These are phyloP conservation scores for Colletotrichum musae DNA, from an alignment of 2,329 filamentous ascomycete genomes.

Conservation along the genomic window DNA sequence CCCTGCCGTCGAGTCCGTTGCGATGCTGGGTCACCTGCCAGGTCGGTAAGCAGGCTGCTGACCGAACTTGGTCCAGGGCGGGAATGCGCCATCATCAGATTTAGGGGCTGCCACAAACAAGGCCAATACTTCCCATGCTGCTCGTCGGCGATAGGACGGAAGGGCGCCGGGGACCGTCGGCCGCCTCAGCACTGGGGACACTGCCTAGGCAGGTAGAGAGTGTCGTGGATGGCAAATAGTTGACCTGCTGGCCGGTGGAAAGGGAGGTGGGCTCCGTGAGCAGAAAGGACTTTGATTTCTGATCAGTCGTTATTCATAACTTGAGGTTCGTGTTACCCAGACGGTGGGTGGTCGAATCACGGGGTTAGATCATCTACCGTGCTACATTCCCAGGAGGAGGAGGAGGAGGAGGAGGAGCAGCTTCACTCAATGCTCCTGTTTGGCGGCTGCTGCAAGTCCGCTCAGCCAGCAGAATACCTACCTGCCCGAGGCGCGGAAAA, in stretches of 20 bases:
- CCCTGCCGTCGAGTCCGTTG: conserved; percentile 11
- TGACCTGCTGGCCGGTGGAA: background rate
- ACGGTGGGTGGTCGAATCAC: conserved; percentile 16
- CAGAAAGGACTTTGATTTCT: conserved; percentile 15
- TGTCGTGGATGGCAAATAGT: background rate
- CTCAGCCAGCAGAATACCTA: conserved; percentile 3
- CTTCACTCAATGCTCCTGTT: background rate
- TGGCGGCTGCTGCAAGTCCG: conserved; percentile 17
- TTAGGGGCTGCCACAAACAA: background rate
- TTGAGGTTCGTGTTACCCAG: conserved; percentile 15
- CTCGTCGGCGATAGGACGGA: background rate
- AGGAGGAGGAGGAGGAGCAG: conserved; percentile 4
- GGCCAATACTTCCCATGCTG: background rate
- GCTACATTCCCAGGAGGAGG: background rate
- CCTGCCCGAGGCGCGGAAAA: background rate
- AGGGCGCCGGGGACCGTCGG: background rate
- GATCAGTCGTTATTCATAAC: conserved; percentile 24
- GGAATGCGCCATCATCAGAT: conserved; percentile 9
- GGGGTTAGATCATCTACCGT: background rate
- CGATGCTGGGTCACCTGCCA: conserved; percentile 5
- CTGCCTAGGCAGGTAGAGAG: background rate
- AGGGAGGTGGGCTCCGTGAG: conserved; percentile 12
- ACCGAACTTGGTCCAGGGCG: background rate
- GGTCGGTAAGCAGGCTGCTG: conserved; percentile 6
- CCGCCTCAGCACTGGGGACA: background rate